Percentiles rank a stretch among this genome's conserved stretches.
phyloP scores from a whole-genome alignment of 225 moss, liverwort and hornwort species.

The Neckera pumila region DNA sequence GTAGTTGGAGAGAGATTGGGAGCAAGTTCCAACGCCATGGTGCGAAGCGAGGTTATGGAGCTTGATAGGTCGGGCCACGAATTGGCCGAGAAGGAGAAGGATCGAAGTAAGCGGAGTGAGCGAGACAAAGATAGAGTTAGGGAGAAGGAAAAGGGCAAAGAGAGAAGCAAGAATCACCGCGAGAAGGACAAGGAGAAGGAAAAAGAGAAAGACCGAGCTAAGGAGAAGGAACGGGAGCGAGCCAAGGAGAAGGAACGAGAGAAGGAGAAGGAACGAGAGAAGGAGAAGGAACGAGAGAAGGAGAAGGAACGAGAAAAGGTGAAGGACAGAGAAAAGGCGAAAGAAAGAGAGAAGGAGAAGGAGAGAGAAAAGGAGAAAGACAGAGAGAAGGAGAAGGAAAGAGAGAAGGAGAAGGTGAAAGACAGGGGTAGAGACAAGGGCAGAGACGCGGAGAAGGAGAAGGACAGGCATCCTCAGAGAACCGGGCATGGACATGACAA shows the following conservation, averaged over 20 bases:
- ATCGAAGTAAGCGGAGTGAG: conserved; percentile 20
- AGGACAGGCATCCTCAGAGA: conserved; percentile 41
- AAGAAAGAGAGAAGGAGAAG: conserved; percentile 30
- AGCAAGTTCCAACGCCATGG: conserved; percentile 16
- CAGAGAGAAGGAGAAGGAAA: no score
- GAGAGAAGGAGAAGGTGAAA: conserved; percentile 15
- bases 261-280: conserved; percentile 12
- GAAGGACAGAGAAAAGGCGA: conserved; percentile 5
- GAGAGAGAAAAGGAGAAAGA: conserved; percentile 14
- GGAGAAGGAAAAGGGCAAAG: conserved; percentile 30
- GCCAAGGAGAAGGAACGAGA: conserved; percentile 18
- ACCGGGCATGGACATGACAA: conserved; percentile 29
- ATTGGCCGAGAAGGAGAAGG: conserved; percentile 45
- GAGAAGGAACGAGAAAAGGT: conserved; percentile 7
- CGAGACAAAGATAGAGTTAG: conserved; percentile 19
- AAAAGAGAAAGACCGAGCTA: conserved; percentile 22
- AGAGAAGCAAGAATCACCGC: conserved; percentile 3
- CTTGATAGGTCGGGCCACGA: conserved; percentile 31
- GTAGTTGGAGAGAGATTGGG: conserved; percentile 2
- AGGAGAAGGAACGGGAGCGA: conserved; percentile 10
- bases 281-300: conserved; percentile 5
- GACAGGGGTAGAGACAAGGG: conserved; percentile 36
- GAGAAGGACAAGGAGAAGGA: conserved; percentile 18
- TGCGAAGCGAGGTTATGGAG: conserved; percentile 46
- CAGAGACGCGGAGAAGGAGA: conserved; percentile 20